Evolutionary conservation across 108 stramenopile genomes (phyloP), one percentile per base, ranked within the genome.

Genomic region (Schizochytrium sp.): DNA sequence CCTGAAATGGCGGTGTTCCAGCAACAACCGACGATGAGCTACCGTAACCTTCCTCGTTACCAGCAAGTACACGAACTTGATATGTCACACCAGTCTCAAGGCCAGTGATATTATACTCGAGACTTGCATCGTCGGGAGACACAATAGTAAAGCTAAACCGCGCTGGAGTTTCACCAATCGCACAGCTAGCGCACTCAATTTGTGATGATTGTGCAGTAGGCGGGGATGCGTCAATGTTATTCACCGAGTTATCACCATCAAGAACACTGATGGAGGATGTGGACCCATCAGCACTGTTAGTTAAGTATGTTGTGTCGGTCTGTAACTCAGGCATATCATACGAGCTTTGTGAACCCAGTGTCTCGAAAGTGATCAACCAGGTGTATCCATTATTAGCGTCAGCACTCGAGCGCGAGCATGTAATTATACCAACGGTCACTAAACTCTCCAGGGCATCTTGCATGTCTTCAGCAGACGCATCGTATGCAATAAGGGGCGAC

Each of bases 41-140:
- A 59, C 96, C 96, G 57, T 94, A 90, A 4, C 96, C 96, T 73
- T 93, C 91, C 28, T 88, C 64, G 89, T 96, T 97, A 44, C 93
- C 92, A 4, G 96, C 96, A 19, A 94, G 89, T 19, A 97, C 95
- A 61, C 72, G 72, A 12, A 96, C 94, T 69, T 91, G 93, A 88
- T 97, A 97, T 57, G 92, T 88, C 72, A 56, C 72, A 38, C 96
- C 96, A 28, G 96, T 93, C 57, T 69, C 83, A 5, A 96, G 93
- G 17, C 91, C 93, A 40, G 89, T 76, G 49, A 97, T 95, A 46
- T 93, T 90, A 88, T 93, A 96, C 42, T 72, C 61, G 12, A 91
- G 61, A 45, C 76, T 60, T 61, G 93, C 88, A 38, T 93, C 73
- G 57, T 61, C 72, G 28, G 64, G 5, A 5, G 64, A 69, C 38